Evolutionary conservation across 129 eudicot genomes (phyloP).

Genomic region (Flaveria ramosissima): DNA sequence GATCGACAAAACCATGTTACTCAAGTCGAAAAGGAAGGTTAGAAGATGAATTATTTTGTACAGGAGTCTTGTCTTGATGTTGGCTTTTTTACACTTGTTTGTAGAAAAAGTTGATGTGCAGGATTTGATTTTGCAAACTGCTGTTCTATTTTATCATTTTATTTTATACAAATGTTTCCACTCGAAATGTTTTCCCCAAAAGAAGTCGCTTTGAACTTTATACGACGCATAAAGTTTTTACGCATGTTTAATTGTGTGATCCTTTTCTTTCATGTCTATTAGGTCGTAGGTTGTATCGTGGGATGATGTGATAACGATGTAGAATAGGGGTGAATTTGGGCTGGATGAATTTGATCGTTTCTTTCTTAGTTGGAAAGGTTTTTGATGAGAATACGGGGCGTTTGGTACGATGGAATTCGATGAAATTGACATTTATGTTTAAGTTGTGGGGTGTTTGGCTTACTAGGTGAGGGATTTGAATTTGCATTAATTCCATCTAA

Average conservation of each 20-base stretch:
- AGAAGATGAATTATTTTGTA: constrained; percentile 48
- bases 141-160: constrained; percentile 7
- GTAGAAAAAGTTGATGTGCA: constrained; percentile 41
- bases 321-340: neutral
- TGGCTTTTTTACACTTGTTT: constrained; percentile 37
- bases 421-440: too few species aligned
- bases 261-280: neutral
- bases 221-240: neutral
- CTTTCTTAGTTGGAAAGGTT: neutral
- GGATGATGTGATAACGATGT: neutral
- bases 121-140: constrained; percentile 40
- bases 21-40: constrained; percentile 26
- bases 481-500: too few species aligned
- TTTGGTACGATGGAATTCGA: too few species aligned
- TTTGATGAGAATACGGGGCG: neutral
- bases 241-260: constrained; percentile 13
- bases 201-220: constrained; percentile 7
- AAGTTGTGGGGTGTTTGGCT: too few species aligned
- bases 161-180: constrained; percentile 23
- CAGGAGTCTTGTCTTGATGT: constrained; percentile 38
- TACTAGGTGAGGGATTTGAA: too few species aligned
- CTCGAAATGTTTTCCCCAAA: constrained; percentile 11
- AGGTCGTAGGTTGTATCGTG: neutral
- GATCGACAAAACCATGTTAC: constrained; percentile 29
- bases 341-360: neutral